Base-by-base conservation (phyloP, 139 green algal species). In the Volvox africanus region DNA sequence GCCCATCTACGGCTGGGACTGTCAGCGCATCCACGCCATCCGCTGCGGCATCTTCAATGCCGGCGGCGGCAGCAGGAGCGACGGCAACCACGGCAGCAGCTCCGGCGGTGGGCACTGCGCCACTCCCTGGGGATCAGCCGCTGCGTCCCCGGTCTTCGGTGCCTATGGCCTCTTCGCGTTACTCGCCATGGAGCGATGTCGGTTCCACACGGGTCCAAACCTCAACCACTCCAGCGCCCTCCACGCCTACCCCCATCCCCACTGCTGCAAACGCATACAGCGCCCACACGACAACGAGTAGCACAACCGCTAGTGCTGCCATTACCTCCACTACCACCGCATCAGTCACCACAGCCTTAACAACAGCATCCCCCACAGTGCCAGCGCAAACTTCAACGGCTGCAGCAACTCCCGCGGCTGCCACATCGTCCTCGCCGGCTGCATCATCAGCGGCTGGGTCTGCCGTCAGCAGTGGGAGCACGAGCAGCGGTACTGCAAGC, bases 401-500 rank as follows among this genome's bases (percentile, higher is more conserved):
- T 0, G 36, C 61, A 20, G 20, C 82, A 1, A 19, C 61, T 20
- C n/a, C 81, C n/a, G 61, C n/a, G 9, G 61, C 81, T n/a, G 61
- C 81, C 61, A 62, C 61, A 20, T 77, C 82, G 28, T 44, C 61
- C 33, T 80, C 82, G 5, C 35, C 82, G 18, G 37, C 84, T n/a
- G 69, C 61, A 5, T 55, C 68, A n/a, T 69, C 68, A 18, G 68
- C 69, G n/a, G 69, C 84, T 0, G 69, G 84, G 24, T 89, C 84
- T 9, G 68, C 67, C 26, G 24, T 55, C 24, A 71, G 37, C 84
- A 55, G 62, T 69, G 44, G 55, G 65, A 80, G 35, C 83, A 89
- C 68, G 37, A 89, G 68, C 37, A 89, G 68, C 68, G 69, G 69
- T 68, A 82, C 30, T 44, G 71, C 19, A 44, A 82, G 62, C 86